Evolutionary conservation across 192 early-diverging fungal genomes (phyloP).

Genomic region (Dispira parvispora): DNA sequence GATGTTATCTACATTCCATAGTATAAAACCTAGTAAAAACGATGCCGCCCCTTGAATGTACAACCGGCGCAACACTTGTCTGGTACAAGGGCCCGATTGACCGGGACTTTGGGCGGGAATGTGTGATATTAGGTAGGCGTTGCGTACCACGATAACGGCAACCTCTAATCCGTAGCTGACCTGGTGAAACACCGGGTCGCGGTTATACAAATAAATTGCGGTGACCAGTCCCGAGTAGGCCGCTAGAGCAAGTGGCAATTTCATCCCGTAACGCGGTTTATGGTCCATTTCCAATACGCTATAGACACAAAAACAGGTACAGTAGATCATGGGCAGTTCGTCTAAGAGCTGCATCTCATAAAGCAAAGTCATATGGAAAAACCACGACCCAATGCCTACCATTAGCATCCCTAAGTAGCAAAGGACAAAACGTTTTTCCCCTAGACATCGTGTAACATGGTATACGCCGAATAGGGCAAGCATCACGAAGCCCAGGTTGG

Average conservation of each 20-base stretch:
- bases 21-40: conserved; percentile 34
- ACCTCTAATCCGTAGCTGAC: conserved; percentile 38
- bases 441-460: conserved; percentile 24
- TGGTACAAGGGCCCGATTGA: neutral
- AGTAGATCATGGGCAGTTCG: conserved; percentile 65
- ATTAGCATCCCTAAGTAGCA: conserved; percentile 40
- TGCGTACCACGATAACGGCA: conserved; percentile 26
- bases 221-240: conserved; percentile 35
- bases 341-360: conserved; percentile 59
- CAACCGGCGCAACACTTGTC: conserved; percentile 7
- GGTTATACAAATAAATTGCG: conserved; percentile 39
- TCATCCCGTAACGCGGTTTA: conserved; percentile 22
- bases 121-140: conserved; percentile 22
- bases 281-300: conserved; percentile 29
- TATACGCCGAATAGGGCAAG: conserved; percentile 42
- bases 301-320: conserved; percentile 31
- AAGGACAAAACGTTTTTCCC: conserved; percentile 34
- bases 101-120: conserved; percentile 10
- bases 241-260: conserved; percentile 28
- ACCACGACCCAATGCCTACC: conserved; percentile 55
- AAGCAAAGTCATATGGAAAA: conserved; percentile 61
- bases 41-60: conserved; percentile 16
- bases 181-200: conserved; percentile 57
- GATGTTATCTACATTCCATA: conserved; percentile 74
- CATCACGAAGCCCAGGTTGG: conserved; percentile 47